These are phyloP conservation scores for Mimosa bimucronata DNA, from an alignment of 306 rosid species.

Conservation along the genomic window DNA sequence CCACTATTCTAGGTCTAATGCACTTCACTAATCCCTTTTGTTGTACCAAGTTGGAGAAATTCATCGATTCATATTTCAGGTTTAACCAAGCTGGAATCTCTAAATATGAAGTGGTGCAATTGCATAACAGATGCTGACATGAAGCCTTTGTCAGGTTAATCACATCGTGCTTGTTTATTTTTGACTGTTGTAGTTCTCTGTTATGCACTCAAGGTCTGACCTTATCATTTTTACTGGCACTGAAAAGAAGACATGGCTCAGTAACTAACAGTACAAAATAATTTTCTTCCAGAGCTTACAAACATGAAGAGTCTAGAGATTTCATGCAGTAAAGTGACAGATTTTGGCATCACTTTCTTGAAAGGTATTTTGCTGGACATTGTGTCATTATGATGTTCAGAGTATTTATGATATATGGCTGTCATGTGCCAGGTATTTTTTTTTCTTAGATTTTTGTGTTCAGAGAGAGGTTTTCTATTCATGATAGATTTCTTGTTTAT, in stretches of 20 bases:
- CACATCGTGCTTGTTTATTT: conserved; percentile 29
- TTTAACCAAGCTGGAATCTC: conserved; percentile 81
- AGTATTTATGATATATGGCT: conserved; percentile 28
- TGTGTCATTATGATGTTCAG: conserved; percentile 17
- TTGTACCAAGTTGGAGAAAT: neutral
- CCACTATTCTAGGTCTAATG: conserved; percentile 7
- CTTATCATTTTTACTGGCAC: neutral
- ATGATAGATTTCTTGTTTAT: conserved; percentile 6
- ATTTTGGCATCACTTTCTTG: conserved; percentile 73
- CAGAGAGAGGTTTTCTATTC: conserved; percentile 10
- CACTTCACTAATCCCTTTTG: neutral
- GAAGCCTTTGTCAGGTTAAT: conserved; percentile 77
- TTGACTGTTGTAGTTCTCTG: conserved; percentile 25
- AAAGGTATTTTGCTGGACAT: conserved; percentile 54
- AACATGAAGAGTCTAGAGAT: conserved; percentile 74
- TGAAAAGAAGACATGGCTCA: conserved; percentile 8
- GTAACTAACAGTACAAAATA: conserved; percentile 26
- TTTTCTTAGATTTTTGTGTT: conserved; percentile 7
- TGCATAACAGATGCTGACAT: conserved; percentile 85
- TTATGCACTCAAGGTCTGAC: neutral
- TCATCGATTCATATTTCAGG: conserved; percentile 50
- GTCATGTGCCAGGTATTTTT: conserved; percentile 14
- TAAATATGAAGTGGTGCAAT: conserved; percentile 94
- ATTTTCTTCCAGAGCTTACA: conserved; percentile 71
- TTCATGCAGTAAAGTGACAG: conserved; percentile 84